A percentile compares a stretch with the other conserved stretches of the same genome.
Evolutionary conservation across 1,284 basidiomycete species (phyloP).

Genomic region (Marasmius tenuissimus): DNA sequence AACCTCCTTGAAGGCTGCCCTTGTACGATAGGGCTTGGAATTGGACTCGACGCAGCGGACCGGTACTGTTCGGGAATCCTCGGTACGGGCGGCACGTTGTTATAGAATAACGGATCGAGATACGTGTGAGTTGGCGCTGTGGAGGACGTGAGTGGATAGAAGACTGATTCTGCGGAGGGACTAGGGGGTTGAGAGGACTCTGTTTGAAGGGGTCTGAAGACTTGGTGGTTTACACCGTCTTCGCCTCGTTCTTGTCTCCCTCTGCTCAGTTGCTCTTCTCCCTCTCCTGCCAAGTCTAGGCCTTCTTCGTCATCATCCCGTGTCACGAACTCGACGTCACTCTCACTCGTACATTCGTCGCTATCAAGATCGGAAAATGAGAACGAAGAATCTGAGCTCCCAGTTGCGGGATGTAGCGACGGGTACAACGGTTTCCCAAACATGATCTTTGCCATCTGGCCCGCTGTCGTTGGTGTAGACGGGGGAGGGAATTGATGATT

Average conservation of each 20-base stretch:
- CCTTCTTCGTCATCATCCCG: neutral
- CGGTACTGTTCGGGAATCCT: slow-evolving; percentile 31
- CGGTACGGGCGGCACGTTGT: slow-evolving; percentile 33
- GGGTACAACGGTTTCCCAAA: slow-evolving; percentile 42
- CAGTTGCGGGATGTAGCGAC: slow-evolving; percentile 24
- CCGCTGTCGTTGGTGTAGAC: slow-evolving; percentile 17
- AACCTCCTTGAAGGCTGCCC: slow-evolving; percentile 20
- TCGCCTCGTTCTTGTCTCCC: neutral
- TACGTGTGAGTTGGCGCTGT: slow-evolving; percentile 38
- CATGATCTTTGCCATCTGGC: slow-evolving; percentile 38
- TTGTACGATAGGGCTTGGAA: slow-evolving; percentile 24
- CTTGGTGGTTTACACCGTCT: neutral
- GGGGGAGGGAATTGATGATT: neutral
- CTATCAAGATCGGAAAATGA: slow-evolving; percentile 28
- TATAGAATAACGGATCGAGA: slow-evolving; percentile 40
- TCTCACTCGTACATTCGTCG: slow-evolving; percentile 24
- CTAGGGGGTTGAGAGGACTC: slow-evolving; percentile 26
- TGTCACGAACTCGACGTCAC: slow-evolving; percentile 14
- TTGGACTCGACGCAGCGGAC: slow-evolving; percentile 14
- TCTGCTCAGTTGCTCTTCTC: neutral
- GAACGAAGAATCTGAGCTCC: slow-evolving; percentile 26
- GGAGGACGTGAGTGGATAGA: slow-evolving; percentile 28
- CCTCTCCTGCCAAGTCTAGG: neutral
- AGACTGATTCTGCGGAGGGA: slow-evolving; percentile 39
- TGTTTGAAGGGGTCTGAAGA: neutral